Base-by-base conservation (phyloP, 306 rosid genomes). In the Prunus campanulata region DNA sequence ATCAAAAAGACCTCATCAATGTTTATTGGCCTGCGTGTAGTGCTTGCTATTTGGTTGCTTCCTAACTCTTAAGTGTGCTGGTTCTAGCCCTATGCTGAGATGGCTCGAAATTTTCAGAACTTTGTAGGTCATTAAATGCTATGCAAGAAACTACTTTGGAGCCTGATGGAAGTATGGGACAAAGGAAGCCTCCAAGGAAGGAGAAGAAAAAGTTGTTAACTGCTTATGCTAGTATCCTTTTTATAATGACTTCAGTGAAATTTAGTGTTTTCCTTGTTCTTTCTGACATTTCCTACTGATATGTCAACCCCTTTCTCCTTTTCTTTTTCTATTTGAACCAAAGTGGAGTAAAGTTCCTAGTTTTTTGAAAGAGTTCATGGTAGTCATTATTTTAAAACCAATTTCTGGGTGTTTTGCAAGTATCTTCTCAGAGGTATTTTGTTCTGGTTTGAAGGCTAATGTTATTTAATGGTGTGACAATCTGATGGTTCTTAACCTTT, bases 181-280 rank as follows among this genome's bases (percentile, higher is more conserved):
- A 84, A 49, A 89, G 87, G 74, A 95, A 89, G 75, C 89, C 90
- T 72, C 82, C 88, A 24, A 92, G 90, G 88, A 95, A 88, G 77
- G 95, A 89, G 85, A 89, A 71, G 90, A 95, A 89, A 78, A 95
- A 89, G 89, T 74, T 83, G 79, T 57, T 83, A 48, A 77, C 81
- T 75, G 83, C 83, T 72, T 80, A 80, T 86, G 84, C 88, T 77
- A 78, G 99, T 92, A 92, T 92, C 99, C 96, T 82, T 74, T 62
- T 81, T 74, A 39, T 11, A 19, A 39, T 19, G 22, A 25, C 55
- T 39, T 44, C 55, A 50, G 42, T 42, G 22, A 51, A 29, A n/a
- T 60, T 62, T 24, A 74, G 32, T 56, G 14, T 66, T 52, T 39
- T 64, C 69, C 20, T 64, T 69, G 63, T 22, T n/a, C 18, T 50